Base-by-base conservation (phyloP, 768 basidiomycete genomes). In the Clavaria fumosa region DNA sequence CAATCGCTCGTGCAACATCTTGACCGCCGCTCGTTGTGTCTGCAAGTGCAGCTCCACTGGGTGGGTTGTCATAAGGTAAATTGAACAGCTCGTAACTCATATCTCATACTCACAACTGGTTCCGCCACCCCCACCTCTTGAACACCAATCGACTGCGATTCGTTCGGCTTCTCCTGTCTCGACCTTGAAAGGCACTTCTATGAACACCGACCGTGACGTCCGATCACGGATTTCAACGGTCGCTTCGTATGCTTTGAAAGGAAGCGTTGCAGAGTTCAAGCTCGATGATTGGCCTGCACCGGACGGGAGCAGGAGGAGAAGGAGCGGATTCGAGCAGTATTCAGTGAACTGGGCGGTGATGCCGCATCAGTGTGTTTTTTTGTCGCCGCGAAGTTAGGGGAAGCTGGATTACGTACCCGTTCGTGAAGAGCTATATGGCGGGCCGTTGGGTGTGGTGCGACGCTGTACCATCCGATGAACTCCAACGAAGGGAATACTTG, bases 121-220 rank as follows among this genome's bases (percentile, higher is more conserved):
- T 30, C 78, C 80, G 44, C 76, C 81, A 20, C 74, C 82, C 34
- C 86, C 84, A 6, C 84, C 83, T 53, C 77, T 75, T 18, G 85
- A 82, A 2, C 85, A 85, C 70, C 88, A 93, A 54, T 97, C 93
- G 0, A 99, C 95, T 4, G 95, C 95, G 44, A 99, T 96, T 26
- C 95, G 77, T 54, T 99, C 95, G 11, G 95, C 95, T 59, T 99
- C 95, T 23, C 93, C 95, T 0, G 93, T 96, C 57, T 96, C 93
- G 12, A 99, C 80, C 35, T 72, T 78, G 59, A 78, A 97, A 3
- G 79, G 62, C 1, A 79, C 84, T 50, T 88, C 81, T 31, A 93
- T 74, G 49, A 84, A 93, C 7, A 80, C 77, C 1, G 76, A 72
- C 37, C 78, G 75, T 36, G 78, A 74, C 51, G 66, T 76, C 33